Evolutionary conservation across 306 rosid species (phyloP), one percentile per base, ranked within the genome.

Genomic region (Morella rubra): DNA sequence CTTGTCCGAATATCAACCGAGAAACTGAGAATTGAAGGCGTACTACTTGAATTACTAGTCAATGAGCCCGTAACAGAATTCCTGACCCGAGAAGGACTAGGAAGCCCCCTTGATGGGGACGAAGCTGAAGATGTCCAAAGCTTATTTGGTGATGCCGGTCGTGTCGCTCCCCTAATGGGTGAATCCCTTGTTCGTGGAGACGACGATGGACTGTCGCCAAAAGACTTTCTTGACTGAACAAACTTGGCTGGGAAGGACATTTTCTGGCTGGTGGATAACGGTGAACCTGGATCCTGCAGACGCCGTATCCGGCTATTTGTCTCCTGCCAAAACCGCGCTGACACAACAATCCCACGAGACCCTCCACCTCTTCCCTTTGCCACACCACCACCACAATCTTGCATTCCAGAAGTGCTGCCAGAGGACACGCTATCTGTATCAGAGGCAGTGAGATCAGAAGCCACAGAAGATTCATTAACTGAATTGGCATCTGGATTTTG

Each of bases 281-380:
- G 99, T 0, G 97, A 93, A 49, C 99, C 91, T 5, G 98, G 98
- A 61, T 93, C 99, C 82, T 91, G 99, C 84, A 96, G 78, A 9
- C 99, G 88, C 74, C 99, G 84, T 51, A 96, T 52, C 51, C 98
- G 84, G 85, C 93, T 93, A 76, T 96, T 96, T 0, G 99, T 96
- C 68, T 96, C 99, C 85, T 96, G 99, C 99, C 99, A 96, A 83
- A 93, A 96, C 88, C 86, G 88, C 0, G 99, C 96, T 19, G 99
- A 96, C 18, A 85, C 93, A 49, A 76, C 90, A 83, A 89, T 92
- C 76, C 97, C 93, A 13, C 91, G 90, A 60, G 91, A 85, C n/a
- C 44, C 68, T 11, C 80, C 85, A 69, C 77, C 82, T 49, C 86
- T 66, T 7, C 76, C 87, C 81, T 82, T 87, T 37, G 77, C 67